Percentiles rank a stretch among this genome's conserved stretches.
Conservation (phyloP, 257 asterid genomes). For the Catharanthus roseus region DNA sequence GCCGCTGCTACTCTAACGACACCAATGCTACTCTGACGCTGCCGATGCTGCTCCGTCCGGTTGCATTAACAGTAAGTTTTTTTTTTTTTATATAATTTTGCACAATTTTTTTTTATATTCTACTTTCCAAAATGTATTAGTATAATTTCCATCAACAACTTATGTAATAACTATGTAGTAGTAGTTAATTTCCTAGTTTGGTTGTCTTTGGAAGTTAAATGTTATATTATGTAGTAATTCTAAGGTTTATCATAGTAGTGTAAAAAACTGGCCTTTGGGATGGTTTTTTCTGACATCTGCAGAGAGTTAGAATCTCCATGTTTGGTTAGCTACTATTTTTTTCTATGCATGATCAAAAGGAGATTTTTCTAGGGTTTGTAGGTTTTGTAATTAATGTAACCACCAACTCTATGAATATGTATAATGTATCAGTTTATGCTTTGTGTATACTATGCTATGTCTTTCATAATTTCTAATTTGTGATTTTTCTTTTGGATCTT, state of each 20-base stretch:
- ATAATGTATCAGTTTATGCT: no score
- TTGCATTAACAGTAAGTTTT: no score
- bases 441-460: constrained; percentile 5
- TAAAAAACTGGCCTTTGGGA: constrained; percentile 44
- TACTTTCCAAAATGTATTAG: no score
- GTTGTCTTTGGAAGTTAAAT: not conserved
- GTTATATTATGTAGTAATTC: not conserved
- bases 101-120: no score
- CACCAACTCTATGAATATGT: constrained; percentile 1
- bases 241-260: constrained; percentile 10
- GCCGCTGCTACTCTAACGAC: no score
- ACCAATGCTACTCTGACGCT: no score
- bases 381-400: constrained; percentile 4
- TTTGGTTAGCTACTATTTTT: constrained; percentile 59
- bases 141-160: constrained; percentile 20
- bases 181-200: not conserved
- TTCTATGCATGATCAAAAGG: constrained; percentile 44
- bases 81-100: no score
- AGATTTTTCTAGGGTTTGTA: constrained; percentile 19
- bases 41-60: no score
- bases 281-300: constrained; percentile 80
- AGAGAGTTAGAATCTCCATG: constrained; percentile 37
- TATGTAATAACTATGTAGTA: not conserved
- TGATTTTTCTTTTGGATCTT: no score
- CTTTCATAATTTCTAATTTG: no score